These are phyloP conservation scores for Sporothrix brasiliensis DNA, from an alignment of 2,329 filamentous ascomycete species.

Conservation along the genomic window DNA sequence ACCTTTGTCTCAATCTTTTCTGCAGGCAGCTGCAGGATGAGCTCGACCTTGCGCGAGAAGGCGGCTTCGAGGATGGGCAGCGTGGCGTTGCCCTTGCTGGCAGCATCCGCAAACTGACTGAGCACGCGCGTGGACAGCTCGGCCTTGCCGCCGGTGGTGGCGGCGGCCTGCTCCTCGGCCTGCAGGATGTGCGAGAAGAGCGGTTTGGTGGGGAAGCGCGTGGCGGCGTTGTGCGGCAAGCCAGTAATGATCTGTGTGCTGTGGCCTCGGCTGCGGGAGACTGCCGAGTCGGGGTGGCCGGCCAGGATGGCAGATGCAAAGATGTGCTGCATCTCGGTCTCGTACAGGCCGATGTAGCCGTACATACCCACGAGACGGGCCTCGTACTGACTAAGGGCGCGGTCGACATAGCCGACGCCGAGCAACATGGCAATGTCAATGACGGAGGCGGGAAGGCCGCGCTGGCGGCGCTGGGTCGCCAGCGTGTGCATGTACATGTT, in stretches of 20 bases:
- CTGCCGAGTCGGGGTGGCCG: conserved; percentile 36
- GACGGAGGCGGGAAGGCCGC: conserved; percentile 45
- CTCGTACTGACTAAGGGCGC: conserved; percentile 29
- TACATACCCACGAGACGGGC: conserved; percentile 32
- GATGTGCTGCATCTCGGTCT: conserved; percentile 32
- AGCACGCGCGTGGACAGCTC: conserved; percentile 31
- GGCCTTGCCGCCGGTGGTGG: conserved; percentile 16
- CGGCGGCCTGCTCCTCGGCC: conserved; percentile 16
- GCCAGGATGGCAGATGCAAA: conserved; percentile 32
- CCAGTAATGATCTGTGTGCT: conserved; percentile 30
- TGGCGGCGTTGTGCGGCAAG: conserved; percentile 25
- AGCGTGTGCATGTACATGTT: conserved; percentile 50
- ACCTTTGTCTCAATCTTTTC: conserved; percentile 32
- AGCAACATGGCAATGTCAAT: conserved; percentile 45
- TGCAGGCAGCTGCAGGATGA: conserved; percentile 30
- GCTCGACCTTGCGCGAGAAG: conserved; percentile 32
- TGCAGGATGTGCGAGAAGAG: conserved; percentile 28
- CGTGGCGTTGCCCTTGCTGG: conserved; percentile 27
- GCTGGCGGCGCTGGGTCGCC: conserved; percentile 43
- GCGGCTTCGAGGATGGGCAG: conserved; percentile 29
- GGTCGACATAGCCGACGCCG: conserved; percentile 38
- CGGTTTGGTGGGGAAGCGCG: conserved; percentile 31
- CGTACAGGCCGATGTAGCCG: conserved; percentile 31
- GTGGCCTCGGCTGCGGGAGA: conserved; percentile 19
- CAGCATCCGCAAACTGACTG: conserved; percentile 24